Base-by-base conservation (phyloP, 768 basidiomycete species). In the Boletus sp. region DNA sequence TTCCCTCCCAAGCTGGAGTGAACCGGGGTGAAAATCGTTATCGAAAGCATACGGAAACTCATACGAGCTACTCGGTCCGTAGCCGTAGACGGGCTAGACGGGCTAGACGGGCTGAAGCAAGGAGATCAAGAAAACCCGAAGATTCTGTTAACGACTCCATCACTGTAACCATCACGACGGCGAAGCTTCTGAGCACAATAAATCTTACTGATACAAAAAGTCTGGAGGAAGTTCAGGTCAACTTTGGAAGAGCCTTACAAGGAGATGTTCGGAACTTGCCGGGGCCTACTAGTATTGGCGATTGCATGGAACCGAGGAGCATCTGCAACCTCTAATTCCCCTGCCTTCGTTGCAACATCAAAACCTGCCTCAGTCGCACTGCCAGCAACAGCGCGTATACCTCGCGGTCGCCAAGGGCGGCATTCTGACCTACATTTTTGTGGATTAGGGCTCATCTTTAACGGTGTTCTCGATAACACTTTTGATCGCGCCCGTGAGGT, bases 111-210 rank as follows among this genome's bases (percentile, higher is more conserved):
- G 29, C 27, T 62, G 38, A 30, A 21, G 32, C 40, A 45, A 47
- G 30, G 35, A 54, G 27, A 45, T 21, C 43, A 43, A 53, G 53
- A 38, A 50, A 44, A 59, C 35, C 27, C 43, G 51, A 29, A 21
- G 43, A 34, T 44, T 37, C 49, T 47, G 58, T 51, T 17, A 19
- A 55, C 39, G 25, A 50, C 42, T 15, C 47, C 57, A 53, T 62
- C 64, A 55, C 41, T 46, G 67, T 69, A 67, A 67, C 67, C 65
- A 67, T 64, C 62, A 39, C 64, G 40, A 67, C 67, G 39, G 41
- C 25, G 14, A 56, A 51, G 57, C 66, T 69, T 67, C 67, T 32
- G 11, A 54, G 53, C 19, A 54, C 47, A 61, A 69, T 66, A 51
- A 62, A 67, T 69, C 56, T 63, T 34, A 10, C 41, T 57, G 64